A percentile compares a stretch with the other conserved stretches of the same genome.
Conservation (phyloP, 441 rosid species). For the Rhodomyrtus psidioides region DNA sequence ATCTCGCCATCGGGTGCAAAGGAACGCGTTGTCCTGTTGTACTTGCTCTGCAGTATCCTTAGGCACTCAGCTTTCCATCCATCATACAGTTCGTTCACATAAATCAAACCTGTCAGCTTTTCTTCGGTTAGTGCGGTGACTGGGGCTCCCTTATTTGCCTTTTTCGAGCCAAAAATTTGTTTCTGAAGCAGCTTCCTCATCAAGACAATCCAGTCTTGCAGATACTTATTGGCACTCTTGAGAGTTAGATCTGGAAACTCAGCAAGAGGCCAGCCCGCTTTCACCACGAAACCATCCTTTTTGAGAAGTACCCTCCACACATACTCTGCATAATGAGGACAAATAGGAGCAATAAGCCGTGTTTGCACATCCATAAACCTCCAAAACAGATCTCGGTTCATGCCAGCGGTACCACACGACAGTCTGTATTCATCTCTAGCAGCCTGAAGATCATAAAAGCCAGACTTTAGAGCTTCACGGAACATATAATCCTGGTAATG, state of each 20-base stretch:
- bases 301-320: slow-evolving; percentile 84
- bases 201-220: slow-evolving; percentile 71
- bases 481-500: slow-evolving; percentile 64
- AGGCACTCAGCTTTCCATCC: slow-evolving; percentile 93
- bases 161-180: slow-evolving; percentile 57
- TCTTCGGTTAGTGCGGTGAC: slow-evolving; percentile 32
- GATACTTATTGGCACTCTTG: slow-evolving; percentile 78
- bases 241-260: slow-evolving; percentile 63
- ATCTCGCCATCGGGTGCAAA: slow-evolving; percentile 64
- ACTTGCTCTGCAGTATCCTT: slow-evolving; percentile 56
- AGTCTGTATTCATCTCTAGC: slow-evolving; percentile 89
- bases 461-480: slow-evolving; percentile 86
- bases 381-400: slow-evolving; percentile 61
- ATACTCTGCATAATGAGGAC: slow-evolving; percentile 87
- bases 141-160: slow-evolving; percentile 48
- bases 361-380: slow-evolving; percentile 92
- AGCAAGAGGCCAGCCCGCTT: slow-evolving; percentile 86
- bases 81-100: slow-evolving; percentile 73
- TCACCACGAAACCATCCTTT: slow-evolving; percentile 69
- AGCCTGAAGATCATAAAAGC: slow-evolving; percentile 90
- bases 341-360: slow-evolving; percentile 74
- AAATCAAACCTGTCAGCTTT: slow-evolving; percentile 54
- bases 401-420: slow-evolving; percentile 69
- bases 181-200: slow-evolving; percentile 79
- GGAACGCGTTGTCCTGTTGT: slow-evolving; percentile 22